A percentile compares a stretch with the other conserved stretches of the same genome.
phyloP scores from a whole-genome alignment of 1,139 yeast genomes.

The Geotrichum phurueaensis region DNA sequence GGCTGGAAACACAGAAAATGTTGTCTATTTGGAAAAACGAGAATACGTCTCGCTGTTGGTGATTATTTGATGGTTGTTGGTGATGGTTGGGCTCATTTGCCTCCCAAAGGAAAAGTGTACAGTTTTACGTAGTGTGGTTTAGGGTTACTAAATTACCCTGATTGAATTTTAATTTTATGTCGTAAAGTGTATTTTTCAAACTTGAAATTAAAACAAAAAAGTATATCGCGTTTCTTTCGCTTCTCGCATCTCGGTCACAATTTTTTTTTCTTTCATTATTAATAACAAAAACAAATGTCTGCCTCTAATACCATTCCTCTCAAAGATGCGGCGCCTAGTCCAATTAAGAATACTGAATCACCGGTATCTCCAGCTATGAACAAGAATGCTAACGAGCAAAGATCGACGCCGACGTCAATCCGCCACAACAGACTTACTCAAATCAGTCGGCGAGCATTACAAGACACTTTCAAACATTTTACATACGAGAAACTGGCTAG shows the following conservation, averaged over 20 bases:
- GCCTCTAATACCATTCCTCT: not conserved
- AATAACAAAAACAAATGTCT: not conserved
- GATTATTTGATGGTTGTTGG: not conserved
- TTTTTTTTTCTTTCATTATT: not conserved
- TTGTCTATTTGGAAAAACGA: not conserved
- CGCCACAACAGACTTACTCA: constrained; percentile 50
- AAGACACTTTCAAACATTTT: constrained; percentile 57
- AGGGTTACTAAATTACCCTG: not conserved
- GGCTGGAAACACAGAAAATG: not conserved
- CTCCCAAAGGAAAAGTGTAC: not conserved
- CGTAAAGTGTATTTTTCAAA: not conserved
- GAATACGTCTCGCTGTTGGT: not conserved
- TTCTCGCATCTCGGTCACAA: not conserved
- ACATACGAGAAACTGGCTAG: constrained; percentile 53
- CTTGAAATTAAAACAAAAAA: not conserved
- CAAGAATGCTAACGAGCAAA: not conserved
- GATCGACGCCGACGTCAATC: constrained; percentile 27
- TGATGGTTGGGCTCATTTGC: not conserved
- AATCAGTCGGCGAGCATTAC: constrained; percentile 60
- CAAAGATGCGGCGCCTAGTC: constrained; percentile 8
- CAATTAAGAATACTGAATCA: not conserved
- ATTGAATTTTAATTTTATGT: not conserved
- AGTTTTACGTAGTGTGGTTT: not conserved
- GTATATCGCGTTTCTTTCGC: not conserved
- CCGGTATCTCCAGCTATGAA: not conserved